Evolutionary conservation across 2,329 filamentous ascomycete genomes (phyloP).

Genomic region (Pyrenophora teres): DNA sequence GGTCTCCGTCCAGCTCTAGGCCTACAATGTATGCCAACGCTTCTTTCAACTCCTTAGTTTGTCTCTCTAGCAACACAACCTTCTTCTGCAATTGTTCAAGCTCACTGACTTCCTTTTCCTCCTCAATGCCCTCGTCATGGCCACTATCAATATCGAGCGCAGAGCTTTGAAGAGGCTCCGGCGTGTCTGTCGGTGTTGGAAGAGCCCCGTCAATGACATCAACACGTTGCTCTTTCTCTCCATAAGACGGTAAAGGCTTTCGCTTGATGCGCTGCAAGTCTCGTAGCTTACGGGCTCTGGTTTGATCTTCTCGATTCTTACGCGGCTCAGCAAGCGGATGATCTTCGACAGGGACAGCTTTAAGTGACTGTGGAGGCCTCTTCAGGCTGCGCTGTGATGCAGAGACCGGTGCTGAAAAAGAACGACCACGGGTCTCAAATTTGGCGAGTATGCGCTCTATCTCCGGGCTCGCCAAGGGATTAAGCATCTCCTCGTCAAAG

Average conservation of each 20-base stretch:
- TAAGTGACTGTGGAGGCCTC: slow-evolving; percentile 19
- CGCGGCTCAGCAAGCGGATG: slow-evolving; percentile 32
- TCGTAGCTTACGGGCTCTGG: slow-evolving; percentile 16
- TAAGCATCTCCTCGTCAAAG: slow-evolving; percentile 38
- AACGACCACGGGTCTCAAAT: slow-evolving; percentile 12
- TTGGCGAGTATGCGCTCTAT: slow-evolving; percentile 27
- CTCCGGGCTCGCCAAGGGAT: slow-evolving; percentile 25
- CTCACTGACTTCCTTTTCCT: slow-evolving; percentile 14
- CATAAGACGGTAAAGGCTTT: slow-evolving; percentile 18
- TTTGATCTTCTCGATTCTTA: slow-evolving; percentile 20
- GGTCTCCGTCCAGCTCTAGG: slow-evolving; percentile 25
- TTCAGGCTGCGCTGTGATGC: slow-evolving; percentile 22
- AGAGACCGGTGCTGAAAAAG: slow-evolving; percentile 19
- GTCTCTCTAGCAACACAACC: slow-evolving; percentile 27
- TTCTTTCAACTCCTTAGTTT: slow-evolving; percentile 34
- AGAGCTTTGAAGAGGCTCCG: slow-evolving; percentile 13
- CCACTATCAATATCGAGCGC: slow-evolving; percentile 4
- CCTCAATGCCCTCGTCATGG: slow-evolving; percentile 15
- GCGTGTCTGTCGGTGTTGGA: slow-evolving; percentile 22
- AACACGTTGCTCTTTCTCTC: slow-evolving; percentile 8
- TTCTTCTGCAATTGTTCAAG: slow-evolving; percentile 25
- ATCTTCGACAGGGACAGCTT: slow-evolving; percentile 24
- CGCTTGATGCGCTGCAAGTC: slow-evolving; percentile 33
- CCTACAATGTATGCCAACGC: slow-evolving; percentile 35
- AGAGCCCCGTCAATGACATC: slow-evolving; percentile 15